Evolutionary conservation across 179 eudicot genomes (phyloP).

Genomic region (Patellifolia procumbens): DNA sequence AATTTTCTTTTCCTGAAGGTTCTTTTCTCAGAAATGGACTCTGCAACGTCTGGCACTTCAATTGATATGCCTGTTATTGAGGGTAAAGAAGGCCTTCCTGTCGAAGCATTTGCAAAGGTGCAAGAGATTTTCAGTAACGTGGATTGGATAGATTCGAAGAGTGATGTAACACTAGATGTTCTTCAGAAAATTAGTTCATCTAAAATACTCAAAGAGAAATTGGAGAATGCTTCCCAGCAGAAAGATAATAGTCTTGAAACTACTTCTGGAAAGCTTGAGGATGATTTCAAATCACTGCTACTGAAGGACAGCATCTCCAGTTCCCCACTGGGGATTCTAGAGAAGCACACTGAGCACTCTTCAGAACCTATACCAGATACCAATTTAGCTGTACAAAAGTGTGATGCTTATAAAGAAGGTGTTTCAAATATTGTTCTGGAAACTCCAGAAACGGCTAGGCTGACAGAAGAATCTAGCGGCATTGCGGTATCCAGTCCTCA

Average conservation of each 20-base stretch:
- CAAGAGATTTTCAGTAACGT: slow-evolving; percentile 64
- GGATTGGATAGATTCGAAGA: slow-evolving; percentile 58
- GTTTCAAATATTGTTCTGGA: slow-evolving; percentile 27
- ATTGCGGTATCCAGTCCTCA: slow-evolving; percentile 18
- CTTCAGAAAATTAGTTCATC: slow-evolving; percentile 48
- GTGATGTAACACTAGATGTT: slow-evolving; percentile 44
- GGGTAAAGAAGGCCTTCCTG: slow-evolving; percentile 67
- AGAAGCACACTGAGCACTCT: slow-evolving; percentile 25
- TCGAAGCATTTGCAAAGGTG: slow-evolving; percentile 75
- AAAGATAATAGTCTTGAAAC: slow-evolving; percentile 28
- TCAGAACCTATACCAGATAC: neutral
- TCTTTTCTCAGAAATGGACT: slow-evolving; percentile 77
- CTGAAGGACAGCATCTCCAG: slow-evolving; percentile 31
- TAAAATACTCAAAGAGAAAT: slow-evolving; percentile 38
- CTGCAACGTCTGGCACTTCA: slow-evolving; percentile 35
- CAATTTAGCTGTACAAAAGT: neutral
- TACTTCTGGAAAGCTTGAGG: slow-evolving; percentile 27
- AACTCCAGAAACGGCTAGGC: slow-evolving; percentile 26
- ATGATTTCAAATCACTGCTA: slow-evolving; percentile 22
- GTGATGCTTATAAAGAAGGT: slow-evolving; percentile 27
- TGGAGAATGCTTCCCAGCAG: slow-evolving; percentile 38
- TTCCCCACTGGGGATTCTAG: slow-evolving; percentile 18
- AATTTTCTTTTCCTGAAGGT: slow-evolving; percentile 45
- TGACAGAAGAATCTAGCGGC: slow-evolving; percentile 21
- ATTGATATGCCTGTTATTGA: slow-evolving; percentile 42